Base-by-base conservation (phyloP, 768 basidiomycete genomes). In the Kwoniella heveanensis region DNA sequence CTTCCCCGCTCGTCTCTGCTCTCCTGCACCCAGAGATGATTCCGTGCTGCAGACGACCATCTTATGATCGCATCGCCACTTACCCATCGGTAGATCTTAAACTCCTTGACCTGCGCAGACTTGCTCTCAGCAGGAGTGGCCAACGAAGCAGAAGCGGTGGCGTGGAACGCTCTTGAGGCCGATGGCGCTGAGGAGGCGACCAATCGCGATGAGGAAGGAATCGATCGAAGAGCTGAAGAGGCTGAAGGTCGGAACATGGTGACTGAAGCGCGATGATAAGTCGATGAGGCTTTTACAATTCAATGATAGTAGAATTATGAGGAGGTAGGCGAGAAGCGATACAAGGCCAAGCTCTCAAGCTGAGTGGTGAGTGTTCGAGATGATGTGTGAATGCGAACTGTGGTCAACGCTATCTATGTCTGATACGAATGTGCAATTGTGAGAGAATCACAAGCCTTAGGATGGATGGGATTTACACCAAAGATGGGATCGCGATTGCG, bases 21-120 rank as follows among this genome's bases (percentile, higher is more conserved):
- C 13, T 46, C 47, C n/a, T 17, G 6, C 7, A 6, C 32, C 32
- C 32, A 36, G 19, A 37, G 49, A 25, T 22, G 60, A 46, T 54
- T 50, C 59, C n/a, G n/a, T 65, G 37, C 36, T 46, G 22, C 53
- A 47, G 17, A 15, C 26, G 53, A 57, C 54, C 48, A 13, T 10
- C 30, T 9, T 37, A 56, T 6, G 51, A 46, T 8, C 19, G 12
- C 15, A 39, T 58, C 57, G 57, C 57, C 57, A 24, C 86, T 65
- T 62, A 91, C 91, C 92, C 96, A 99, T 80, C 96, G 90, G 83
- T 99, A 99, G 69, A 99, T 93, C 85, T 94, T 91, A 85, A 99
- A 97, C 81, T 93, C 89, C 83, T 98, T 98, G 74, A 88, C 83
- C 70, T 69, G 48, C 7, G 69, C 66, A 8, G 66, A 64, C 13